Evolutionary conservation across 2,329 filamentous ascomycete genomes (phyloP), one percentile per base, ranked within the genome.

Genomic region (Berkeleyomyces basicola): DNA sequence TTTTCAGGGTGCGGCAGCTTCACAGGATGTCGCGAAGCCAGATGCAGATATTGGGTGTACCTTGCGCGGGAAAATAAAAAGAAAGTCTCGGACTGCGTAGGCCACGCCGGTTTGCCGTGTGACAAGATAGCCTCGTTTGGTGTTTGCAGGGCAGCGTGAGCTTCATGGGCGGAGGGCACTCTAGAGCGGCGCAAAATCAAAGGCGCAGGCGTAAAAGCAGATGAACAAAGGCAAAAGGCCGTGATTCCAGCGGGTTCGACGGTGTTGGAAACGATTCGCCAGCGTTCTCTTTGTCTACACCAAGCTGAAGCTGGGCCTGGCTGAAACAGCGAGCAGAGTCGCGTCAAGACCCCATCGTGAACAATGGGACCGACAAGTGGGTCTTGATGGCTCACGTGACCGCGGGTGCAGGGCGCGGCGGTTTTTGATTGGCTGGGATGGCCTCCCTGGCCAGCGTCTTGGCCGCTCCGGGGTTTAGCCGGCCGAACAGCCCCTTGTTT

Each of bases 301-400:
- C 51, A 39, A 55, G 16, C 51, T 37, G 33, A 55, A 55, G 16
- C 51, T 37, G 33, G 39, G 36, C 33, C 37, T 14, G 31, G 39
- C 55, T 58, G 55, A 42, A 43, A 58, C 55, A 59, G 49, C 60
- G 46, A 57, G 60, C 36, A 61, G 60, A 64, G 58, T 61, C 63
- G 63, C 63, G 63, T 62, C 59, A 57, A 61, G 60, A 47, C 53
- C 37, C 33, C 14, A 37, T 64, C 59, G 63, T 64, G 55, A 43
- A 62, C 60, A 55, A 58, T 36, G 43, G 23, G 37, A 61, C 46
- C n/a, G 33, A 58, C 23, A 53, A 57, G 59, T 61, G 63, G 63
- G 40, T 37, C 60, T 5, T 16, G 3, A 3, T 2, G 0, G 7
- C 1, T 31, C 63, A 64, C 63, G 63, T 64, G 63, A 59, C 11